Percentiles rank a stretch among this genome's conserved stretches.
These are phyloP conservation scores for Chloromonas sp. DNA, from an alignment of 163 green algal species.

Conservation along the genomic window DNA sequence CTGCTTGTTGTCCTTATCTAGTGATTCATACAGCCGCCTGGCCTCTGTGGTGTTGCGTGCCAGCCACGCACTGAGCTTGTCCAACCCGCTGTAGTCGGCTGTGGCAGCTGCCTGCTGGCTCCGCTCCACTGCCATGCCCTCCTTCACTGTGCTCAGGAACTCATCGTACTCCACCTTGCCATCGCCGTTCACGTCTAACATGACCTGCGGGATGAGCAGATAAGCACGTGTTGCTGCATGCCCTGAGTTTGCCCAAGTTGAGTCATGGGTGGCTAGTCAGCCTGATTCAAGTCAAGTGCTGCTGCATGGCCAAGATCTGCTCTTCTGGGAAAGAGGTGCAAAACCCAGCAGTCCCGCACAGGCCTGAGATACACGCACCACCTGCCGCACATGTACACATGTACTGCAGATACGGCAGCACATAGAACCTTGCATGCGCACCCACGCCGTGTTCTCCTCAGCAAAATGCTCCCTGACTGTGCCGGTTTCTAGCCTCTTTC, in stretches of 20 bases:
- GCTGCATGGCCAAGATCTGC: too few relatives aligned
- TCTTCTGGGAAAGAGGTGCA: not conserved
- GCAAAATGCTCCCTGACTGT: too few relatives aligned
- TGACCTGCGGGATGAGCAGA: constrained; percentile 12
- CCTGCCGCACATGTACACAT: too few relatives aligned
- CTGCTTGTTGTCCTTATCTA: not conserved
- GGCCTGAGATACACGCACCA: too few relatives aligned
- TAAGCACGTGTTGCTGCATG: not conserved
- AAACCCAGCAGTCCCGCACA: not conserved
- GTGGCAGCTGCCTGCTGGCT: not conserved
- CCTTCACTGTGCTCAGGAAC: constrained; percentile 16
- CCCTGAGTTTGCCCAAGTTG: not conserved
- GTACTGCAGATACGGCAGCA: too few relatives aligned
- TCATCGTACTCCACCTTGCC: constrained; percentile 23
- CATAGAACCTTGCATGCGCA: too few relatives aligned
- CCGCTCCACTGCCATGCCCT: constrained; percentile 8
- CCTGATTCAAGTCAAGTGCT: too few relatives aligned
- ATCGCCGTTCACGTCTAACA: constrained; percentile 31
- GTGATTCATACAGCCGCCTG: not conserved
- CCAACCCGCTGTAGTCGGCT: not conserved
- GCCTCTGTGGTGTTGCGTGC: not conserved
- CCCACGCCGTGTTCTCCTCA: too few relatives aligned
- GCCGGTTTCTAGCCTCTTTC: too few relatives aligned
- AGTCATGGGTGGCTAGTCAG: too few relatives aligned
- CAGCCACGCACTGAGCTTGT: constrained; percentile 2